Conservation (phyloP, 345 rosid species). For the Combretum micranthum region DNA sequence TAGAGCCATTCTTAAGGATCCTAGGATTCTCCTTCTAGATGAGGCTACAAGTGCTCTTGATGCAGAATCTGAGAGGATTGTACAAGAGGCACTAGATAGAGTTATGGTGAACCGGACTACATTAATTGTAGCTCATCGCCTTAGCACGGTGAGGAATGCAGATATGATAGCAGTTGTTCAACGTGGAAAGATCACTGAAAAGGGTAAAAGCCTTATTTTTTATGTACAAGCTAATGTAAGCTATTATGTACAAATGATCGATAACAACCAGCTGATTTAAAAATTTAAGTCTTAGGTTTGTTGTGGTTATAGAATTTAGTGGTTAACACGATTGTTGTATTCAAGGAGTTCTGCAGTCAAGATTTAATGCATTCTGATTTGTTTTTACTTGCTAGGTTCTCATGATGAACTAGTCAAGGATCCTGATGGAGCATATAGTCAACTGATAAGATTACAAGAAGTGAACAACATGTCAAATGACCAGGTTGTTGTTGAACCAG, state of each 20-base stretch:
- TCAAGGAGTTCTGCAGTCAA: too few relatives aligned
- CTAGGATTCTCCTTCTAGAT: conserved; percentile 35
- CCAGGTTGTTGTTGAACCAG: conserved; percentile 4
- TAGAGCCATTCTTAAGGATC: conserved; percentile 36
- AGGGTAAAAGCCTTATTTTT: conserved; percentile 5
- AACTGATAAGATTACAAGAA: conserved; percentile 68
- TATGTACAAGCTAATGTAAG: neutral
- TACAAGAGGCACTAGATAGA: conserved; percentile 41
- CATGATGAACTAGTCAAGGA: conserved; percentile 50
- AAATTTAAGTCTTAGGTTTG: too few relatives aligned
- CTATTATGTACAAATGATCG: too few relatives aligned
- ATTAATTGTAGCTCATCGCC: conserved; percentile 40
- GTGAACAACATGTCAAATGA: conserved; percentile 22
- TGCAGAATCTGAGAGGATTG: conserved; percentile 39
- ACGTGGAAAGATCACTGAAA: conserved; percentile 34
- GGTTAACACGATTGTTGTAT: too few relatives aligned
- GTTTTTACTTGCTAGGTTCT: conserved; percentile 30
- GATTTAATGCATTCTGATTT: neutral
- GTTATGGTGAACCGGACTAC: conserved; percentile 39
- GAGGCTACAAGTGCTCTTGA: conserved; percentile 49
- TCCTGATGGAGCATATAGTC: conserved; percentile 76
- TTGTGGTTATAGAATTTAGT: too few relatives aligned
- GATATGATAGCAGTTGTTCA: conserved; percentile 20
- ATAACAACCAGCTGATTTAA: too few relatives aligned
- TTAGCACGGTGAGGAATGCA: conserved; percentile 29